phyloP scores from a whole-genome alignment of 1,284 basidiomycete species.

The Apiotrichum sp. region DNA sequence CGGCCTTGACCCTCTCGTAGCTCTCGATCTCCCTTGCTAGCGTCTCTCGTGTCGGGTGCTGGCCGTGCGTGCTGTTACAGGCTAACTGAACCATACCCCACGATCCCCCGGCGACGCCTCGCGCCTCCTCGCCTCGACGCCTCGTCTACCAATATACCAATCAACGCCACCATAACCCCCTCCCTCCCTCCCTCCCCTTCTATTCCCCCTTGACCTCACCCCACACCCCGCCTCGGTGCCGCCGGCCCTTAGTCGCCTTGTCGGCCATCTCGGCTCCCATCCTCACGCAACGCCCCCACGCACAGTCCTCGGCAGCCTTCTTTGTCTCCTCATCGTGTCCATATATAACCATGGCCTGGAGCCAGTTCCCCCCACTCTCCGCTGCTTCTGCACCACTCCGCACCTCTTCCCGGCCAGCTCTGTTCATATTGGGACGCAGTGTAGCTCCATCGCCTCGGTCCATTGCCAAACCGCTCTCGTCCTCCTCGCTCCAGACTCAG shows the following conservation, averaged over 20 bases:
- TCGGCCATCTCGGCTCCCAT: background rate
- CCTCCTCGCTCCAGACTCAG: background rate
- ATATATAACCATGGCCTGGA: slow-evolving; percentile 1
- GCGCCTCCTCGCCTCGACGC: no score
- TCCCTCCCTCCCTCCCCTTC: background rate
- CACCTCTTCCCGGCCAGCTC: background rate
- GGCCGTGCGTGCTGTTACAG: no score
- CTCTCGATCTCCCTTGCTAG: no score
- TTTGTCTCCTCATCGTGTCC: background rate
- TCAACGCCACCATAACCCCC: no score
- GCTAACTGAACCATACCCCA: no score
- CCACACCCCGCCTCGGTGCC: background rate
- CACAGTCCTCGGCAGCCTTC: background rate
- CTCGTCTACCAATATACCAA: no score
- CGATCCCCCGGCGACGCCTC: no score
- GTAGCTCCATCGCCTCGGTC: background rate
- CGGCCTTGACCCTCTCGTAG: no score
- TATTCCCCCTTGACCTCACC: background rate
- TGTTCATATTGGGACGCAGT: slow-evolving; percentile 1
- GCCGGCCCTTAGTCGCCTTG: background rate
- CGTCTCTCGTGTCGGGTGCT: no score
- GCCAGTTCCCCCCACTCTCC: background rate
- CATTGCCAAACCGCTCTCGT: background rate
- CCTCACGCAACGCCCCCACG: background rate
- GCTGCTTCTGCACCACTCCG: background rate